phyloP scores from a whole-genome alignment of 306 rosid species.

The Dalbergia cultrata region DNA sequence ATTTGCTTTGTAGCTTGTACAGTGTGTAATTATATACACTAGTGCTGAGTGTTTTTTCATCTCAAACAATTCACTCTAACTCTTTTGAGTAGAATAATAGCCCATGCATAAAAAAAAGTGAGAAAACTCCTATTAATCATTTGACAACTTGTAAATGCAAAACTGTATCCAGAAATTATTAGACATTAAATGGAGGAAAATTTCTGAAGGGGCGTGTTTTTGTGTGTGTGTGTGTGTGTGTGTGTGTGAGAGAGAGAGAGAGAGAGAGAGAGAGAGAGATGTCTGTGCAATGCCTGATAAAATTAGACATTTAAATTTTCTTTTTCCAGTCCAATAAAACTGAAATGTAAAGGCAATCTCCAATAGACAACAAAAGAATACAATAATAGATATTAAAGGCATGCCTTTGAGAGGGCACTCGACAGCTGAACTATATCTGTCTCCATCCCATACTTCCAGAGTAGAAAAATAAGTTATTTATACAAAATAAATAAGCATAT shows the following conservation, averaged over 20 bases:
- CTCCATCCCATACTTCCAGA: not conserved
- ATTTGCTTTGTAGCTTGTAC: not conserved
- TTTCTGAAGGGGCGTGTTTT: too few relatives aligned
- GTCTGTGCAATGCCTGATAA: not conserved
- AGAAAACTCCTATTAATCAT: not conserved
- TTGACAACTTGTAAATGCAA: slow-evolving; percentile 20
- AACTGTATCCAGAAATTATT: not conserved
- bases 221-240: too few relatives aligned
- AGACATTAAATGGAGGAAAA: not conserved
- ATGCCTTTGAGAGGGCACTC: slow-evolving; percentile 13
- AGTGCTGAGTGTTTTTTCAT: not conserved
- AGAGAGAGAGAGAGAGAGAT: not conserved
- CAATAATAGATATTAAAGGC: not conserved
- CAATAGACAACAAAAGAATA: not conserved
- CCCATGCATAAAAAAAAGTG: not conserved
- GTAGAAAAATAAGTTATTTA: not conserved
- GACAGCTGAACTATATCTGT: slow-evolving; percentile 10
- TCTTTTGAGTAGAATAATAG: not conserved
- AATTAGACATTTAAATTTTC: not conserved
- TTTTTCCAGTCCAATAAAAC: not conserved
- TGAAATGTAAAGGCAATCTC: slow-evolving; percentile 5
- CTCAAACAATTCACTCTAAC: not conserved
- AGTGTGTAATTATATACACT: not conserved
- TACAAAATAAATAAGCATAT: not conserved
- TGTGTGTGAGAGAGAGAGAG: not conserved